Base-by-base conservation (phyloP, 176 grass and related monocot genomes). In the Pontederia paniculata region DNA sequence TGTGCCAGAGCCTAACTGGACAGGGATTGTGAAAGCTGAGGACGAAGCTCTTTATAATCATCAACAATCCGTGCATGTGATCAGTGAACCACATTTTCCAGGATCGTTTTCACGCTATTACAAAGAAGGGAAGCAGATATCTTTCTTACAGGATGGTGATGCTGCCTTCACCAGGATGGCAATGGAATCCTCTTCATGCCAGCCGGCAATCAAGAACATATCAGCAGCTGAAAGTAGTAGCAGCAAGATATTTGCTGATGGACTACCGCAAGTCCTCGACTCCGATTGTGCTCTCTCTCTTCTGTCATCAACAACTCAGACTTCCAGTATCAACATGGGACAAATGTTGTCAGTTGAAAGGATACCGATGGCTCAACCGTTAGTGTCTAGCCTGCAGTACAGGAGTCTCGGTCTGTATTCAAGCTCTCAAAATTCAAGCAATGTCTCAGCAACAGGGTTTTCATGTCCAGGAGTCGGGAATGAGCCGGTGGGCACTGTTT, bases 251-350 rank as follows among this genome's bases (percentile, higher is more conserved):
- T 67, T 74, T 37, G 44, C 60, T 16, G 44, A 67, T 11, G 54
- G 50, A 20, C 21, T 75, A 58, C 67, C 75, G 8, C 50, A 50
- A 25, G 69, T 61, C 2, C 70, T 81, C 28, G 75, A 60, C 71
- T 86, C 89, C 0, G 72, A 88, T 73, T 81, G 75, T 88, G 89
- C 80, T 94, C 84, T 88, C 89, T 94, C 89, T 94, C 89, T 94
- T 94, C 89, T 94, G 84, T 94, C 89, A 94, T 81, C 80, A 1
- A 73, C 83, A 52, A 56, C 71, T 60, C 79, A 63, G 11, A 10
- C 22, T 12, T 28, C 56, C 17, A 23, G 59, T 42, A 61, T 74
- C n/a, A 21, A 44, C 43, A 50, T 67, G 5, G 64, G 50, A 16
- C 67, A 70, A 12, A 70, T 70, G 44, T 28, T 70, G 20, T 42